Evolutionary conservation across 208 protist species (phyloP), one percentile per base, ranked within the genome.

Genomic region (Acanthamoeba triangularis): DNA sequence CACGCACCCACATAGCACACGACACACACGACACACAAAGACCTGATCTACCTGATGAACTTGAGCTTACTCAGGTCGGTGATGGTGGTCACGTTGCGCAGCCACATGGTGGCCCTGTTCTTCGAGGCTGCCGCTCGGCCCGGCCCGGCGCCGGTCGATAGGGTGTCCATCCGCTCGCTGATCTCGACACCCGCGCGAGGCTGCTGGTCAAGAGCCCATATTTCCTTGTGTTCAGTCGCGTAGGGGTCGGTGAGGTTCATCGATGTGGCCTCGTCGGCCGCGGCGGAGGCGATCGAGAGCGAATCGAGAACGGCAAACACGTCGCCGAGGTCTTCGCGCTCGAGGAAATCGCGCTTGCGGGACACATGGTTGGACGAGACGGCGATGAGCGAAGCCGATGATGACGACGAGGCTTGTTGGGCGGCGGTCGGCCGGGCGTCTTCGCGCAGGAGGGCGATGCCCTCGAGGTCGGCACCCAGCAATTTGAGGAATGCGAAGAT

Each of bases 41-140:
- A n/a, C n/a, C n/a, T n/a, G n/a, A n/a, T n/a, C n/a, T 85, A 85
- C 76, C 76, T 47, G 14, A 85, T 85, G 76, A 85, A 85, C 28
- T 28, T 49, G 3, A 47, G 76, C 41, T 30, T 49, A 6, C 18
- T 56, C 11, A 44, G 44, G 14, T 85, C 76, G 30, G 76, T 30
- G 76, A 85, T 56, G 35, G 47, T 18, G 8, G 44, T 85, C 41
- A 85, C 76, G 47, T 85, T 85, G 4, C 30, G 5, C 18, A 30
- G 1, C 76, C 76, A 85, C 20, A 85, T 85, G 41, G 0, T 30
- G 35, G 76, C 76, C n/a, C 13, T 72, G 30, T 72, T 35, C 30
- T 35, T 72, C 69, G 47, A 20, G 69, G 16, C 37, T 56, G 47
- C 41, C 41, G 4, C 37, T 41, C 67, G 67, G 33, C 37, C n/a